Conservation (phyloP, 1,139 yeast genomes). For the Blastobotrys serpentis region DNA sequence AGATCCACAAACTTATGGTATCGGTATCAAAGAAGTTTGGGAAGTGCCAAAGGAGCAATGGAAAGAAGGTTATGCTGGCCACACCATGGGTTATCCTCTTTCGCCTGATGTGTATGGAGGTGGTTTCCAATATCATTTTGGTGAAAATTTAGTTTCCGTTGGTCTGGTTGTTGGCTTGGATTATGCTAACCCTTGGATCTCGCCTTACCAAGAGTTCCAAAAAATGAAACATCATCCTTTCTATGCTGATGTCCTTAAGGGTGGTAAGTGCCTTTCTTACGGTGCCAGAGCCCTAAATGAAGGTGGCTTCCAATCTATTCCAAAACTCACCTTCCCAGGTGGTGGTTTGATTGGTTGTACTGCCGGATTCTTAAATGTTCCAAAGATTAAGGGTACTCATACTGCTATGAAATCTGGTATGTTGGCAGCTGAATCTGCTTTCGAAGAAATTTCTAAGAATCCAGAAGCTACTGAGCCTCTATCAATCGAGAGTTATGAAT, state of each 20-base stretch:
- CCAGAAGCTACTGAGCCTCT: conserved; percentile 47
- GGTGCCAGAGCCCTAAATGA: conserved; percentile 96
- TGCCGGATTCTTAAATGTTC: conserved; percentile 96
- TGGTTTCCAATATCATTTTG: conserved; percentile 95
- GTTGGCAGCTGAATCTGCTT: conserved; percentile 87
- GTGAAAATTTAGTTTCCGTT: conserved; percentile 84
- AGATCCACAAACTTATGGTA: conserved; percentile 86
- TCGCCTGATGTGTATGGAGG: conserved; percentile 80
- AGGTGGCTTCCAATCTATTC: conserved; percentile 92
- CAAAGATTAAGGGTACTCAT: conserved; percentile 97
- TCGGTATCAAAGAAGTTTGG: conserved; percentile 97
- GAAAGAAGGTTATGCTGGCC: conserved; percentile 78
- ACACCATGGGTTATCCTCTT: conserved; percentile 88
- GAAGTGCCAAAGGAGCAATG: conserved; percentile 85
- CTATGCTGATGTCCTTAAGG: conserved; percentile 70
- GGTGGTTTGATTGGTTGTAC: conserved; percentile 92
- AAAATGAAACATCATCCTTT: conserved; percentile 88
- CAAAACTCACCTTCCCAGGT: conserved; percentile 88
- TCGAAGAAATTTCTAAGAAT: conserved; percentile 53
- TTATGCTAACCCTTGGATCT: conserved; percentile 87
- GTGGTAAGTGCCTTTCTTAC: conserved; percentile 89
- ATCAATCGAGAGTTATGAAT: conserved; percentile 55
- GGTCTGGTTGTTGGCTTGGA: conserved; percentile 93
- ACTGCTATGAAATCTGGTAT: conserved; percentile 95
- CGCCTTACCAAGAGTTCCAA: conserved; percentile 96